Percentiles rank a stretch among this genome's conserved stretches.
Evolutionary conservation across 495 filamentous ascomycete genomes (phyloP).

Genomic region (Aspergillus carlsbadensis): DNA sequence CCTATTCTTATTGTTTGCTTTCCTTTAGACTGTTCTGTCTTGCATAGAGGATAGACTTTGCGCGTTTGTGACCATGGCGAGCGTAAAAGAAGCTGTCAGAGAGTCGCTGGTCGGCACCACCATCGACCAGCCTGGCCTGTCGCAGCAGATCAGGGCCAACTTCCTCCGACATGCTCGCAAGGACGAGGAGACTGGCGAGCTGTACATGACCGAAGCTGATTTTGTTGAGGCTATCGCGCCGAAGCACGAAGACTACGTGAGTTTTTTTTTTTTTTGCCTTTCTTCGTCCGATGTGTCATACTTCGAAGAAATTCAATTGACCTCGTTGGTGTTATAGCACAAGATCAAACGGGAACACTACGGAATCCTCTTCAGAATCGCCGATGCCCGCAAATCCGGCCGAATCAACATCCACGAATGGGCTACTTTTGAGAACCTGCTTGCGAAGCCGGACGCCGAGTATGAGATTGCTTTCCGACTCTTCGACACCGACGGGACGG

Average conservation of each 20-base stretch:
- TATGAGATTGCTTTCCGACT: conserved; percentile 98
- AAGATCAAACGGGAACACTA: conserved; percentile 97
- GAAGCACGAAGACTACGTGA: conserved; percentile 83
- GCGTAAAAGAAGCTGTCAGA: conserved; percentile 71
- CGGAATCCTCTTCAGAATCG: conserved; percentile 84
- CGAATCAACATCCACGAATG: conserved; percentile 80
- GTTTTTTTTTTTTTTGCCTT: conserved; percentile 27
- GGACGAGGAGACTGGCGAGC: conserved; percentile 72
- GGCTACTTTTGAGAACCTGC: conserved; percentile 88
- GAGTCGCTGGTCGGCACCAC: conserved; percentile 67
- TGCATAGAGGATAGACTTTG: conserved; percentile 8
- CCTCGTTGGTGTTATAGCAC: conserved; percentile 56
- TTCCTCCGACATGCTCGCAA: conserved; percentile 78
- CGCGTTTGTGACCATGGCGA: conserved; percentile 39
- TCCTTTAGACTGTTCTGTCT: conserved; percentile 9
- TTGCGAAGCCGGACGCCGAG: conserved; percentile 92
- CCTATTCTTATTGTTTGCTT: conserved; percentile 8
- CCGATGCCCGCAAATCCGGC: conserved; percentile 71
- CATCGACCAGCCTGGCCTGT: conserved; percentile 60
- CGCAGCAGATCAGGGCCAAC: conserved; percentile 63
- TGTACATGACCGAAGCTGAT: conserved; percentile 75
- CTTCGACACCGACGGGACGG: conserved; percentile 81
- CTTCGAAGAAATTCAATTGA: conserved; percentile 19
- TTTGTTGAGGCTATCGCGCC: conserved; percentile 93
- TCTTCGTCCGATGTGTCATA: conserved; percentile 17